A percentile compares a stretch with the other conserved stretches of the same genome.
Conservation (phyloP, 2,329 filamentous ascomycete species). For the Xylaria sp. region DNA sequence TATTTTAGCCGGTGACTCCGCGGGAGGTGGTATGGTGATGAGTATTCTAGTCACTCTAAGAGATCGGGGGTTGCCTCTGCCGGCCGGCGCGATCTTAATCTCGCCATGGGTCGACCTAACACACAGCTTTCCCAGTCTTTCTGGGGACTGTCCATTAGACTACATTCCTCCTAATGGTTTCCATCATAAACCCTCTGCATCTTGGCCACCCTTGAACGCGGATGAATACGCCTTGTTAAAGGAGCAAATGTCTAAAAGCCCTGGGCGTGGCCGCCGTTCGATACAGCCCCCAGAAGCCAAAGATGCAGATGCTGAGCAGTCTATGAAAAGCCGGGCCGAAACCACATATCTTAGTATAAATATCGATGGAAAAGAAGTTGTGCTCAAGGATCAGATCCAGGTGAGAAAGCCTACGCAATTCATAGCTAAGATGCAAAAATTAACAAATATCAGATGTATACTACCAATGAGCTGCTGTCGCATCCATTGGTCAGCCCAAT, state of each 20-base stretch:
- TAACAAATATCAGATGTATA: constrained; percentile 59
- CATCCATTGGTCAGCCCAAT: constrained; percentile 91
- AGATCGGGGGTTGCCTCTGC: constrained; percentile 81
- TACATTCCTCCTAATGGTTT: constrained; percentile 91
- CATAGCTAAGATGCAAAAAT: constrained; percentile 19
- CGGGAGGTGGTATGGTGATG: constrained; percentile 88
- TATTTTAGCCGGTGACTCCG: constrained; percentile 88
- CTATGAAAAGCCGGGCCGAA: constrained; percentile 34
- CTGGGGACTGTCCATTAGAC: constrained; percentile 73
- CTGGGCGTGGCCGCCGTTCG: too few relatives aligned
- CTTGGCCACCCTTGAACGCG: constrained; percentile 91
- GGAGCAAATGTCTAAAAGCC: constrained; percentile 56
- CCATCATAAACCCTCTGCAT: constrained; percentile 82
- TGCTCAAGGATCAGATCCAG: constrained; percentile 91
- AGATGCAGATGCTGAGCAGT: constrained; percentile 17
- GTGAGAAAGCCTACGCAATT: constrained; percentile 54
- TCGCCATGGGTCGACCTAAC: constrained; percentile 97
- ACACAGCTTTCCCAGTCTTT: constrained; percentile 93
- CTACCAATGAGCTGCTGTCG: constrained; percentile 81
- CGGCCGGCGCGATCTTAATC: constrained; percentile 87
- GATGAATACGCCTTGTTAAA: constrained; percentile 69
- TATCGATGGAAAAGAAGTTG: constrained; percentile 72
- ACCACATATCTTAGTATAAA: constrained; percentile 63
- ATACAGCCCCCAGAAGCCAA: constrained; percentile 23
- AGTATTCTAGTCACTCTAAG: constrained; percentile 79